Base-by-base conservation (phyloP, 345 rosid species). In the Acer saccharum region DNA sequence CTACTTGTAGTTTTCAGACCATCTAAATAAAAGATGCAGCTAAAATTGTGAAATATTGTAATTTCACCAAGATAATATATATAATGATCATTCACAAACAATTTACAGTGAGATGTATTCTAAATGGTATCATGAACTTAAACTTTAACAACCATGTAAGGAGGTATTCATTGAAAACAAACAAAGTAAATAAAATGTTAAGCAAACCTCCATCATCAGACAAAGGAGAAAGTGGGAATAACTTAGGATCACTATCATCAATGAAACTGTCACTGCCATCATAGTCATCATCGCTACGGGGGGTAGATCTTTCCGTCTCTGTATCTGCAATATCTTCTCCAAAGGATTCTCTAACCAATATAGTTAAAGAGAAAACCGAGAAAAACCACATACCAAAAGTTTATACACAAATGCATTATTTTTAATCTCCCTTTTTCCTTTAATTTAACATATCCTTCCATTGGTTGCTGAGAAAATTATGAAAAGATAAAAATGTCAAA, bases 181-280 rank as follows among this genome's bases (percentile, higher is more conserved):
- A 58, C 1, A 67, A 62, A 77, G 62, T 5, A 81, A 68, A 43
- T 1, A 1, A 16, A 67, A 55, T 55, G n/a, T n/a, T 13, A 76
- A 58, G 17, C 64, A 61, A 84, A 91, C 97, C 80, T 79, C 54
- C 80, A 74, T 68, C 86, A 76, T 58, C 74, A 48, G 83, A 84
- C 70, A 70, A 65, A 18, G 83, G 82, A 63, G 89, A 83, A 76
- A 86, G 63, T 3, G 84, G 61, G 16, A 46, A 23, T 32, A 39
- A 65, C 52, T 71, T 63, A 0, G 76, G 83, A 55, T 92, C 90
- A 41, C 74, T 85, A 25, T 91, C 98, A 74, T 92, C 76, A 7
- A 94, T 92, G 79, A 94, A 94, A 77, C 97, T 94, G 79, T 84
- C 93, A 77, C 95, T 94, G 76, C 83, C 93, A 1, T 82, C 90